Base-by-base conservation (phyloP, 2,329 filamentous ascomycete species). In the Claviceps maximensis region DNA sequence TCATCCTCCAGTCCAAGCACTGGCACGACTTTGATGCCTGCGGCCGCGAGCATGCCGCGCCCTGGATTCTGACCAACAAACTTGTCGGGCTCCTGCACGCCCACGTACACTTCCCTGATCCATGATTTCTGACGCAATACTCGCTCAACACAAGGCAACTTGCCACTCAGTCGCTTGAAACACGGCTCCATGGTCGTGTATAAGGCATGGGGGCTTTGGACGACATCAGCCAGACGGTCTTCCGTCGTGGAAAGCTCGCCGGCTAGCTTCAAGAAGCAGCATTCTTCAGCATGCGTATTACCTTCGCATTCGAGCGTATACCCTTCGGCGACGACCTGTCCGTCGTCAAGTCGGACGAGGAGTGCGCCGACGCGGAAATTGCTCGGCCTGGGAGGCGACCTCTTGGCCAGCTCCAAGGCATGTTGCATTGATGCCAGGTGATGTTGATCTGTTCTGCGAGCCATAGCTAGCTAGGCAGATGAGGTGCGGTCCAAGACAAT, bases 241-340 rank as follows among this genome's bases (percentile, higher is more conserved):
- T 86, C 82, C 0, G 74, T 54, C 0, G 76, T 70, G 2, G 63
- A 63, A 53, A 78, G 65, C 57, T 71, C 60, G 48, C 71, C 62
- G 1, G 79, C 73, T 15, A 83, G 77, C 67, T 98, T 97, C 49
- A 83, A 69, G 53, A 98, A 77, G 63, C 89, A 95, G 67, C 86
- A 91, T 71, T 98, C 89, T 66, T 98, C 93, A 3, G 93, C 93
- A 64, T 98, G 93, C 0, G 93, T 97, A 71, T 98, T 98, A 44
- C 91, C 93, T 0, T 82, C 77, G 4, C 90, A 80, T 68, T 98
- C 91, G 54, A 96, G 77, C 0, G 93, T 96, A 71, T 91, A 97
- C 52, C 93, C 91, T 1, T 87, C 87, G 1, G 86, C 80, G 29
- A 94, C 74, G 54, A 94, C 73, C 72, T 75, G 44, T 12, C 53